These are phyloP conservation scores for Fusarium veterinarium DNA, from an alignment of 2,329 filamentous ascomycete species.

Conservation along the genomic window DNA sequence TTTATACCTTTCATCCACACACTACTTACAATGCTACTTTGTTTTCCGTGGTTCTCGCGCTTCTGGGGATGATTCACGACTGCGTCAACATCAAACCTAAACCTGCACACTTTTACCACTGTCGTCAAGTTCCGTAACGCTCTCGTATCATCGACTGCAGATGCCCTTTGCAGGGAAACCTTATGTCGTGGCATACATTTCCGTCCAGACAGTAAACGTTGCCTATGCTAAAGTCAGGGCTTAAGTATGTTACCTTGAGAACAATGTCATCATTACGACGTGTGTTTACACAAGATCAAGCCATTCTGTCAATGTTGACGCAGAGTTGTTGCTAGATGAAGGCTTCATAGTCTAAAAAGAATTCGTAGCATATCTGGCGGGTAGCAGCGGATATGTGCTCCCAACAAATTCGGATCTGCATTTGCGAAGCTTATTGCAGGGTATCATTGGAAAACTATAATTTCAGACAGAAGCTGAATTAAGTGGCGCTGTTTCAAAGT, in stretches of 20 bases:
- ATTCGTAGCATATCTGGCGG: neutral
- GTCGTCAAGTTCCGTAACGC: neutral
- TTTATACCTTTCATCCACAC: neutral
- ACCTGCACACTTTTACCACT: neutral
- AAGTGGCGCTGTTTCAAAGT: neutral
- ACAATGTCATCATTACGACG: neutral
- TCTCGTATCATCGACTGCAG: neutral
- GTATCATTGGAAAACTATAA: neutral
- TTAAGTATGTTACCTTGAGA: neutral
- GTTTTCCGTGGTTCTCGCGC: neutral
- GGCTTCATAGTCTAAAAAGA: neutral
- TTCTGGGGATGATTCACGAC: neutral
- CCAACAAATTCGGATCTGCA: neutral
- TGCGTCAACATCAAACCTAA: neutral
- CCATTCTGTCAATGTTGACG: neutral
- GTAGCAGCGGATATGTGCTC: neutral
- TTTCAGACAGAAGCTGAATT: neutral
- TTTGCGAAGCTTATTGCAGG: neutral
- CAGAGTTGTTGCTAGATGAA: neutral
- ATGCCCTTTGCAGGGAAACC: neutral
- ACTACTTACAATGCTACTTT: neutral
- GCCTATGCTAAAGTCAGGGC: neutral
- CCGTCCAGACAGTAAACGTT: neutral
- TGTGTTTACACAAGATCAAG: neutral
- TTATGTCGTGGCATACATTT: neutral